These are phyloP conservation scores for Tolypocladium tropicale DNA, from an alignment of 2,329 filamentous ascomycete species.

Conservation along the genomic window DNA sequence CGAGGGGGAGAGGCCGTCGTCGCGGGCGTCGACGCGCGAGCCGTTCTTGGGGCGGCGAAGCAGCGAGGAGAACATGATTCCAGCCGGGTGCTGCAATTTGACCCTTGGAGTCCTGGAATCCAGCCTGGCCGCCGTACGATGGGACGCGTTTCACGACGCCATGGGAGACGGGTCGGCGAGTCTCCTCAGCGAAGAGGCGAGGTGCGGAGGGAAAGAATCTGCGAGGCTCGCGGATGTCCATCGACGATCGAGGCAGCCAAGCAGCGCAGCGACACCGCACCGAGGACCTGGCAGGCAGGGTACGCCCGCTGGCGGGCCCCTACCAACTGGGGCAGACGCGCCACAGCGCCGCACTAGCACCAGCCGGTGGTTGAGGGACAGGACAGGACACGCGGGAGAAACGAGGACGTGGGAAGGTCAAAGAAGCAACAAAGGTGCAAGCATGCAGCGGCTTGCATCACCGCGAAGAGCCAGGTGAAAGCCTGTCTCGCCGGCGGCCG, in stretches of 20 bases:
- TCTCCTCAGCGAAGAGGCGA: slow-evolving; percentile 9
- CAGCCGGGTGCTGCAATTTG: slow-evolving; percentile 1
- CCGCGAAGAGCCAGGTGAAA: neutral
- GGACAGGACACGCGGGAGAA: no score
- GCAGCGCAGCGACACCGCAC: neutral
- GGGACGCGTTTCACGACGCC: slow-evolving; percentile 13
- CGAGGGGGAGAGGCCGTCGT: slow-evolving; percentile 19
- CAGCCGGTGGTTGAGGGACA: no score
- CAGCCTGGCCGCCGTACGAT: slow-evolving; percentile 12
- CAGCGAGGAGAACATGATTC: slow-evolving; percentile 26
- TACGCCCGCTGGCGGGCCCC: neutral
- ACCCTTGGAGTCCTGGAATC: slow-evolving; percentile 3
- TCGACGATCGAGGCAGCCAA: neutral
- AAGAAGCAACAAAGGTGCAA: neutral
- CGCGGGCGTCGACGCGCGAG: slow-evolving; percentile 18
- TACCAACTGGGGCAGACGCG: neutral
- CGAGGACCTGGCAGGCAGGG: neutral
- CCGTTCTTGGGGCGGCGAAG: slow-evolving; percentile 21
- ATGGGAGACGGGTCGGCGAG: slow-evolving; percentile 4
- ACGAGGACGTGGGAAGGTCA: neutral
- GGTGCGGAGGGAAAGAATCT: slow-evolving; percentile 5
- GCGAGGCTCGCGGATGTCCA: neutral
- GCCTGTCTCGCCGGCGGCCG: neutral
- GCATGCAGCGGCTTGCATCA: neutral
- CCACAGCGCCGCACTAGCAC: neutral